These are phyloP conservation scores for Thelonectria discophora DNA, from an alignment of 2,329 filamentous ascomycete species.

Conservation along the genomic window DNA sequence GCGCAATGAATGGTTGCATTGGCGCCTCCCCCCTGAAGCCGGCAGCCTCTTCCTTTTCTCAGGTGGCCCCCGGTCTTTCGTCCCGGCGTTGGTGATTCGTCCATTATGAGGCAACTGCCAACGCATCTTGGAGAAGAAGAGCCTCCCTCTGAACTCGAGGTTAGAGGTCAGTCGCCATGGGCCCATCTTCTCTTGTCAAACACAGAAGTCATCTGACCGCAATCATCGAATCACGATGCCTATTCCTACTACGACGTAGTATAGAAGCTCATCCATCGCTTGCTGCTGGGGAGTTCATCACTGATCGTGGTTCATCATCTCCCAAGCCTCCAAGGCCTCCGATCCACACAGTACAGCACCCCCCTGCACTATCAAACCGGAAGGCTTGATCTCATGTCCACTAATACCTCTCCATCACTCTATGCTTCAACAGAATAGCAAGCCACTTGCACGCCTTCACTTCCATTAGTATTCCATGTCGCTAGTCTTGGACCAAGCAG, in stretches of 20 bases:
- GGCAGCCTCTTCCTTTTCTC: conserved; percentile 17
- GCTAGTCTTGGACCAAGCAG: conserved; percentile 4
- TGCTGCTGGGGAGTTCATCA: neutral
- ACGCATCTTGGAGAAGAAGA: too few relatives aligned
- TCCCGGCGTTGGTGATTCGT: conserved; percentile 28
- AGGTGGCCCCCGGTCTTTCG: neutral
- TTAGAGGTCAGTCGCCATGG: too few relatives aligned
- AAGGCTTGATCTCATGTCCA: conserved; percentile 5
- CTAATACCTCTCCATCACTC: neutral
- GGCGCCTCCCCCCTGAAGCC: conserved; percentile 37
- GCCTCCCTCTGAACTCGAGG: too few relatives aligned
- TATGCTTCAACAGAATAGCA: neutral
- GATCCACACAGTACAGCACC: conserved; percentile 8
- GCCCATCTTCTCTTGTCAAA: too few relatives aligned
- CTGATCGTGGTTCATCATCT: neutral
- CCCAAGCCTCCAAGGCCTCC: neutral
- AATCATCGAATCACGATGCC: too few relatives aligned
- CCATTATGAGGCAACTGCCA: too few relatives aligned
- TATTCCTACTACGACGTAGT: too few relatives aligned
- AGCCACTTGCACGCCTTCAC: neutral
- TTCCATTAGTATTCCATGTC: neutral
- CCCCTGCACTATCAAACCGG: conserved; percentile 6
- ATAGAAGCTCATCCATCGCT: neutral
- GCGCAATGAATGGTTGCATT: conserved; percentile 17
- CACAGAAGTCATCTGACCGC: too few relatives aligned